phyloP scores from a whole-genome alignment of 345 rosid genomes.

The Erysimum cheiranthoides region DNA sequence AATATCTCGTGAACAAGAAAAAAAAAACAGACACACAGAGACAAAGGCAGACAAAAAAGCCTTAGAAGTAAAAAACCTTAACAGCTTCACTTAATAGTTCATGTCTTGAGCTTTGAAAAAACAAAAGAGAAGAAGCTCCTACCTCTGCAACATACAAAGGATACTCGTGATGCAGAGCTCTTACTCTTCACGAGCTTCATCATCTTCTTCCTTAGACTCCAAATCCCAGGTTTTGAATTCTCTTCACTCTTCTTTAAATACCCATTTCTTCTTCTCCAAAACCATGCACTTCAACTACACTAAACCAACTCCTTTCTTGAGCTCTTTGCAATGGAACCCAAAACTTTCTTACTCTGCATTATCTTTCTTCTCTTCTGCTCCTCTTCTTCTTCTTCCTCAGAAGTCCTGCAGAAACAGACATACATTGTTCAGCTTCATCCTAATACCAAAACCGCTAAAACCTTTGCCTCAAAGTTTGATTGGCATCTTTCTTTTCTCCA shows the following conservation, averaged over 20 bases:
- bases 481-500: conserved; percentile 80
- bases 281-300: conserved; percentile 51
- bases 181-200: conserved; percentile 90
- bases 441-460: conserved; percentile 46
- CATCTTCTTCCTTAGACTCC: conserved; percentile 51
- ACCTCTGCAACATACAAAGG: conserved; percentile 57
- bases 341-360: conserved; percentile 38
- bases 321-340: conserved; percentile 50
- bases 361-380: conserved; percentile 43
- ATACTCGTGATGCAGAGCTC: conserved; percentile 98
- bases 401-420: conserved; percentile 53
- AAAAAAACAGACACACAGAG: conserved; percentile 25
- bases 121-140: conserved; percentile 38
- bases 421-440: conserved; percentile 92
- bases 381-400: conserved; percentile 41
- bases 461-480: conserved; percentile 56
- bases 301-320: conserved; percentile 17
- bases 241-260: conserved; percentile 64
- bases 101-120: conserved; percentile 39
- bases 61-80: conserved; percentile 39
- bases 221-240: conserved; percentile 49
- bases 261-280: conserved; percentile 44
- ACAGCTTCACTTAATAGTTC: conserved; percentile 34
- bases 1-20: conserved; percentile 66
- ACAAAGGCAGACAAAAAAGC: conserved; percentile 24